Conservation (phyloP, 345 rosid species). For the Eucalyptus fibrosa region DNA sequence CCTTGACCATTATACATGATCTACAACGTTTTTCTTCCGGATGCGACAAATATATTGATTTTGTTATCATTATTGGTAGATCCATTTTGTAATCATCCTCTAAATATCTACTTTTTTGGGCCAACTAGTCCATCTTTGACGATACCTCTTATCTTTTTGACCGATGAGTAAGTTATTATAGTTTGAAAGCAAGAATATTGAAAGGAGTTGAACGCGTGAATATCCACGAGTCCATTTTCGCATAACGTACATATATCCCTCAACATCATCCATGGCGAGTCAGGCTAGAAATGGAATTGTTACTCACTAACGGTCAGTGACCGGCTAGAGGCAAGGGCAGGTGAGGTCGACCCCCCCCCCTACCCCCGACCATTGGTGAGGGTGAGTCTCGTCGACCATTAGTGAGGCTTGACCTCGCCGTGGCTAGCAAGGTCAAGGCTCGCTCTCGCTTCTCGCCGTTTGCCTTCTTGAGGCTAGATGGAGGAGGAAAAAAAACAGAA, state of each 20-base stretch:
- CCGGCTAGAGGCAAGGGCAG: fast-evolving
- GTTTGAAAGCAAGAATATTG: not conserved
- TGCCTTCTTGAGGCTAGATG: no score
- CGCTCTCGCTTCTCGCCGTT: fast-evolving
- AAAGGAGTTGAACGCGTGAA: not conserved
- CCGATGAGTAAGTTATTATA: not conserved
- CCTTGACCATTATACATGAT: not conserved
- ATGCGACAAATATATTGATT: not conserved
- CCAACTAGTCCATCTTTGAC: not conserved
- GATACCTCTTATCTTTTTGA: not conserved
- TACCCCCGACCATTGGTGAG: no score
- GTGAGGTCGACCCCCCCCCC: no score
- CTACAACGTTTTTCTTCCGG: not conserved
- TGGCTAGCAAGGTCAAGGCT: no score
- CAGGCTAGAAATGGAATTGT: not conserved
- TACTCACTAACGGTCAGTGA: fast-evolving
- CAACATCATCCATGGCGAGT: not conserved
- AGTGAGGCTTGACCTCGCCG: no score
- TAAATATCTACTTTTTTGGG: not conserved
- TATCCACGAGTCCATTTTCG: not conserved
- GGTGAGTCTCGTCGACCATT: no score
- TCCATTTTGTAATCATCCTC: not conserved
- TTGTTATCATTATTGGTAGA: not conserved
- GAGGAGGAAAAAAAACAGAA: no score
- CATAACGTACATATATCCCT: not conserved